A percentile compares a stretch with the other conserved stretches of the same genome.
Evolutionary conservation across 768 basidiomycete species (phyloP).

Genomic region (Fistulinella prunicolor): DNA sequence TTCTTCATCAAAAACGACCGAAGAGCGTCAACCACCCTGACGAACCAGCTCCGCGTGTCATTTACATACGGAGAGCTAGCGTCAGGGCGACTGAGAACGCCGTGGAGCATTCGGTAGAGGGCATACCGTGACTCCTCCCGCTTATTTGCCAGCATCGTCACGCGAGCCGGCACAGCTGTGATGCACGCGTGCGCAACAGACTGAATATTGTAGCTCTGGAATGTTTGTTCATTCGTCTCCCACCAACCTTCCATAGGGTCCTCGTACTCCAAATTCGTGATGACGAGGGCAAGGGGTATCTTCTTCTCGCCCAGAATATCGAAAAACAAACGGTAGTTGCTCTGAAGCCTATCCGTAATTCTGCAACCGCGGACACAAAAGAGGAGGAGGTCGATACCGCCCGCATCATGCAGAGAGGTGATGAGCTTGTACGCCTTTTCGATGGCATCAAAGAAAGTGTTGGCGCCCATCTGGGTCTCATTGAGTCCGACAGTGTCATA

Average conservation of each 20-base stretch:
- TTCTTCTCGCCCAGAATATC: conserved; percentile 10
- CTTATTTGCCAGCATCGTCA: not conserved
- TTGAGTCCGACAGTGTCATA: conserved; percentile 12
- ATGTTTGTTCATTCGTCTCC: conserved; percentile 1
- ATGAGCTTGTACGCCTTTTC: conserved; percentile 11
- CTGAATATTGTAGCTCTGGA: not conserved
- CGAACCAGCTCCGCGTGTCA: too few relatives aligned
- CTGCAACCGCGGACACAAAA: conserved; percentile 11
- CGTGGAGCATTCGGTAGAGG: too few relatives aligned
- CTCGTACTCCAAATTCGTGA: conserved; percentile 9
- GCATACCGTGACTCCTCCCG: too few relatives aligned
- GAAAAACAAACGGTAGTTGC: conserved; percentile 11
- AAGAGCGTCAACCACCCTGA: too few relatives aligned
- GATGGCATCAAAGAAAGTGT: conserved; percentile 7
- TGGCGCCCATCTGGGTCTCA: conserved; percentile 2
- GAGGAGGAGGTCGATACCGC: conserved; percentile 16
- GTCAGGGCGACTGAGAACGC: too few relatives aligned
- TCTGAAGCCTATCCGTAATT: conserved; percentile 3
- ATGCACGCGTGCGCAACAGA: conserved; percentile 10
- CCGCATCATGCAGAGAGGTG: not conserved
- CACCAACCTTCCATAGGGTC: conserved; percentile 15
- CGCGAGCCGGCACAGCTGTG: not conserved
- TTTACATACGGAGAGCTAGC: too few relatives aligned
- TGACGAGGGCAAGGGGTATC: conserved; percentile 10
- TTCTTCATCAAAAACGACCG: too few relatives aligned